Evolutionary conservation across 148 eudicot species (phyloP).

Genomic region (Vaccinium myrtillus): DNA sequence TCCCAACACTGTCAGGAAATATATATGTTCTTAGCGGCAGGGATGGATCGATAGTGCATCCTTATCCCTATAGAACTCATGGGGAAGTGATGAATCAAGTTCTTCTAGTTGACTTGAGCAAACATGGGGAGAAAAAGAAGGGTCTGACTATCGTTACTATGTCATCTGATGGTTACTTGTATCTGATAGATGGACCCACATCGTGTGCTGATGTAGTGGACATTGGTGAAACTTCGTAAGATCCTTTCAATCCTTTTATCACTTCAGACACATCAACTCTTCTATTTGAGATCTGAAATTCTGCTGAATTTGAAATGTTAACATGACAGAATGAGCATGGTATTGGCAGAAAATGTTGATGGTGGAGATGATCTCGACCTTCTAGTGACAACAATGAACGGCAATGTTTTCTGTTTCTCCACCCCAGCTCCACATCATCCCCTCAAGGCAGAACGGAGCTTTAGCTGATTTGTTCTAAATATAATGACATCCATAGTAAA

Average conservation of each 20-base stretch:
- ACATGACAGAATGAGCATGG: conserved; percentile 92
- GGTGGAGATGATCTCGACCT: conserved; percentile 99
- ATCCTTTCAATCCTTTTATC: conserved; percentile 11
- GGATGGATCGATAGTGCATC: conserved; percentile 79
- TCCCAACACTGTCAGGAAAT: conserved; percentile 88
- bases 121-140: conserved; percentile 77
- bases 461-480: no score
- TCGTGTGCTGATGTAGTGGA: conserved; percentile 99
- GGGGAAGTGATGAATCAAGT: conserved; percentile 96
- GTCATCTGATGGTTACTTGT: conserved; percentile 94
- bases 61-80: conserved; percentile 94
- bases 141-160: conserved; percentile 89
- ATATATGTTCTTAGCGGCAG: conserved; percentile 90
- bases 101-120: conserved; percentile 90
- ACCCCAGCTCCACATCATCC: conserved; percentile 94
- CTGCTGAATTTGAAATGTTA: conserved; percentile 19
- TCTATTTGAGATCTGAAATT: neutral
- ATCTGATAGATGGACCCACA: conserved; percentile 94
- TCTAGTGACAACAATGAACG: conserved; percentile 94
- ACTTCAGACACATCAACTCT: neutral
- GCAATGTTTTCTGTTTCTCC: conserved; percentile 97
- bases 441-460: conserved; percentile 57
- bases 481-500: neutral
- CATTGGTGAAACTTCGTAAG: conserved; percentile 99
- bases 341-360: conserved; percentile 95